Evolutionary conservation across 176 grass and related monocot species (phyloP).

Genomic region (Carex littledalei): DNA sequence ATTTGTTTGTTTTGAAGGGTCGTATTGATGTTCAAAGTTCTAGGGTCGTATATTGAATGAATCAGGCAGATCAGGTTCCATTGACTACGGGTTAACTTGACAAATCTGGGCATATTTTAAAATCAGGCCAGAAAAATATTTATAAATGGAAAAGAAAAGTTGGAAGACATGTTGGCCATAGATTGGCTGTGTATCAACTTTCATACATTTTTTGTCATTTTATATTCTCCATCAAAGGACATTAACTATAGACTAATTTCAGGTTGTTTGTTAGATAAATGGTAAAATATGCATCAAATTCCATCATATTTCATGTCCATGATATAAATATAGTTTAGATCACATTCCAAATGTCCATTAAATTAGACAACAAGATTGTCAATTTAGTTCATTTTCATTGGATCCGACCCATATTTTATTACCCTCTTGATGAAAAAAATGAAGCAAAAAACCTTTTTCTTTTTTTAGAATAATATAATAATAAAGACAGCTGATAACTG

Average conservation of each 20-base stretch:
- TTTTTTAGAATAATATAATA: neutral
- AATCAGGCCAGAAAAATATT: neutral
- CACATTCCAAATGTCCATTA: neutral
- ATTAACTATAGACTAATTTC: neutral
- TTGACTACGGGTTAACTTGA: neutral
- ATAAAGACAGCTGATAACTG: neutral
- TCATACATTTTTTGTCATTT: neutral
- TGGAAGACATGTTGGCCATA: neutral
- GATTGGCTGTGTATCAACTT: neutral
- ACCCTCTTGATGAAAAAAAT: neutral
- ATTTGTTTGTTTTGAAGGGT: neutral
- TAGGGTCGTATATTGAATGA: neutral
- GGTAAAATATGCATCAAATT: neutral
- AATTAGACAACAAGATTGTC: neutral
- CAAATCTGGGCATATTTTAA: neutral
- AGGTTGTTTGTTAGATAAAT: neutral
- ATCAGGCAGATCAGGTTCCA: neutral
- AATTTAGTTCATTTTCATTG: neutral
- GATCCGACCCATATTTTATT: neutral
- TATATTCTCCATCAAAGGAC: neutral
- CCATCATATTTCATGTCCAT: neutral
- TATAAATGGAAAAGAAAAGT: too few relatives aligned
- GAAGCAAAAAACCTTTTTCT: slow-evolving; percentile 12
- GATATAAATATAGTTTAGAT: neutral
- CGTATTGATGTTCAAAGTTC: neutral